A percentile compares a stretch with the other conserved stretches of the same genome.
phyloP scores from a whole-genome alignment of 495 filamentous ascomycete genomes.

The Aspergillus incahuasiensis region DNA sequence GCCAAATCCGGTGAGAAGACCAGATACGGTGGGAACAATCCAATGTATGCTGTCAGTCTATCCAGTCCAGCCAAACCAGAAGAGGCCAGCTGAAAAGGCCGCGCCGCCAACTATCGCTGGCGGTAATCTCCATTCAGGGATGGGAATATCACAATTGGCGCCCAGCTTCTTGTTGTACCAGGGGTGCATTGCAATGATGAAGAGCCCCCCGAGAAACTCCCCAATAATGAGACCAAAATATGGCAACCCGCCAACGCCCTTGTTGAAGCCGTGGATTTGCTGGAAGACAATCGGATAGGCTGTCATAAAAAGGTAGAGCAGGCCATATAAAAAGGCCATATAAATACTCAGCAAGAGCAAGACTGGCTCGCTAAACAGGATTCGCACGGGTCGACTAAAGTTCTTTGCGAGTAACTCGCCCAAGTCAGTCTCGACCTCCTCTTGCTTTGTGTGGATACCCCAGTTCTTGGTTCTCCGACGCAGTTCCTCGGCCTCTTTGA shows the following conservation, averaged over 20 bases:
- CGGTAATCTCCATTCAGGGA: conserved; percentile 84
- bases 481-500: conserved; percentile 71
- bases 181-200: conserved; percentile 62
- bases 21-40: conserved; percentile 75
- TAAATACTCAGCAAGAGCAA: conserved; percentile 70
- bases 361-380: conserved; percentile 79
- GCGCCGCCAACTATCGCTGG: conserved; percentile 73
- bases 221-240: conserved; percentile 80
- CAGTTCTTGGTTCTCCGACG: conserved; percentile 82
- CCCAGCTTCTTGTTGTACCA: conserved; percentile 59
- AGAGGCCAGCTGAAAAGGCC: conserved; percentile 67
- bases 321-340: conserved; percentile 77
- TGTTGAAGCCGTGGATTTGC: conserved; percentile 59
- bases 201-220: conserved; percentile 60
- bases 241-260: conserved; percentile 67
- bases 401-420: conserved; percentile 76
- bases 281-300: conserved; percentile 80
- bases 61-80: conserved; percentile 82
- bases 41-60: conserved; percentile 67
- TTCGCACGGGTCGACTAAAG: conserved; percentile 71
- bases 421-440: conserved; percentile 85
- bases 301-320: conserved; percentile 77
- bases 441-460: conserved; percentile 92
- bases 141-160: conserved; percentile 66
- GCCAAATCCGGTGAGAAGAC: conserved; percentile 56